Evolutionary conservation across 371 early-diverging fungal species (phyloP), one percentile per base, ranked within the genome.

Genomic region (Smittium culicis): DNA sequence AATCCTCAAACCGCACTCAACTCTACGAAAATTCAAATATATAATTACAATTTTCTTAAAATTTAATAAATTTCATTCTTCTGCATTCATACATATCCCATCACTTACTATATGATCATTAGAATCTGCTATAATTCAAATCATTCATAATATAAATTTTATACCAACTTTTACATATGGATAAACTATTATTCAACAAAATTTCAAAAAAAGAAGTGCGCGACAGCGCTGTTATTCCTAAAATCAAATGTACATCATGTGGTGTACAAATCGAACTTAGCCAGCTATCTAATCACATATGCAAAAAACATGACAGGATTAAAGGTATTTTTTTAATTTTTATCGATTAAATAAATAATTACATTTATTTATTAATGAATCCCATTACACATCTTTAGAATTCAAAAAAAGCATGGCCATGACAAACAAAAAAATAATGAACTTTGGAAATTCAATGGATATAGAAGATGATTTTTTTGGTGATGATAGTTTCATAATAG

Each of bases 321-420:
- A 45, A 45, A 45, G 45, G 45, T 45, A 45, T 45, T 45, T 45
- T 45, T 45, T 45, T 45, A 45, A 45, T n/a, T n/a, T n/a, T n/a
- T n/a, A n/a, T n/a, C n/a, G n/a, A n/a, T n/a, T n/a, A 45, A 45
- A 45, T 45, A 45, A 45, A 45, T 45, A 11, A 45, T 45, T 45
- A 5, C 45, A n/a, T n/a, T n/a, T n/a, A n/a, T 45, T 45, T 11
- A 5, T 45, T 45, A 11, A 45, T 45, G 5, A 45, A 45, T 5
- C 45, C 20, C 20, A 45, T 45, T 45, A 11, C 45, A 45, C 45
- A 11, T 45, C 45, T 45, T 20, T 45, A 45, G 45, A 45, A 20
- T 20, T 11, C 20, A 45, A 45, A 45, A 45, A 45, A 45, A 45
- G 45, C 20, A 5, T 45, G 5, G 45, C 45, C 20, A 45, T 45